A percentile compares a stretch with the other conserved stretches of the same genome.
Conservation (phyloP, 2,329 filamentous ascomycete species). For the Rutstroemia sp. region DNA sequence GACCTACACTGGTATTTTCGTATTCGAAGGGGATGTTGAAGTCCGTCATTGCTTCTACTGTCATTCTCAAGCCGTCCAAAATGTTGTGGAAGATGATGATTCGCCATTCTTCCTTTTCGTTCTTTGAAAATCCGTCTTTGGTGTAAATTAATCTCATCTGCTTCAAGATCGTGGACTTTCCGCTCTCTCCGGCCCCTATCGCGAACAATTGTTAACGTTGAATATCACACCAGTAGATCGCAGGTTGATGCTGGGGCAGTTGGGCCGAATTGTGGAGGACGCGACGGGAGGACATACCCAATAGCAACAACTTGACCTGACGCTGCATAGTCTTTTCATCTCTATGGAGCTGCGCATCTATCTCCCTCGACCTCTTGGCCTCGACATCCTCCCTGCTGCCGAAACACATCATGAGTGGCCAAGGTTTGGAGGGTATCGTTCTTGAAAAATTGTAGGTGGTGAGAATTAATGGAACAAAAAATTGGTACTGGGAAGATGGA, state of each 20-base stretch:
- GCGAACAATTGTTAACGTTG: constrained; percentile 14
- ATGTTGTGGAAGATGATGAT: constrained; percentile 95
- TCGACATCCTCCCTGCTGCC: constrained; percentile 41
- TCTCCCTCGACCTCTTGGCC: constrained; percentile 59
- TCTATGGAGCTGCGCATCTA: constrained; percentile 76
- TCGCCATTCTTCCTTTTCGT: constrained; percentile 88
- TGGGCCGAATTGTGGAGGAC: constrained; percentile 8
- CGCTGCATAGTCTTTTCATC: constrained; percentile 82
- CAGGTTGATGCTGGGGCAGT: background rate
- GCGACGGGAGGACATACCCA: constrained; percentile 55
- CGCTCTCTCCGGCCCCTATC: constrained; percentile 84
- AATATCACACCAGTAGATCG: background rate
- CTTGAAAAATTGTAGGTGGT: background rate
- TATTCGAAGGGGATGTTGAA: constrained; percentile 73
- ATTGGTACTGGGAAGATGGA: no score
- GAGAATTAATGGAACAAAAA: no score
- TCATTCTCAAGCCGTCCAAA: constrained; percentile 82
- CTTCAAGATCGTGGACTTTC: constrained; percentile 95
- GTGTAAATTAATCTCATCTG: constrained; percentile 99
- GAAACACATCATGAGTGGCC: constrained; percentile 52
- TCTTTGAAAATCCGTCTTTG: constrained; percentile 74
- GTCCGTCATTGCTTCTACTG: constrained; percentile 86
- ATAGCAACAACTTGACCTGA: constrained; percentile 87
- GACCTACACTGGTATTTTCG: constrained; percentile 68
- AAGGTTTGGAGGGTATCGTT: background rate